phyloP scores from a whole-genome alignment of 208 protist genomes.

The Phytomonas sp. region DNA sequence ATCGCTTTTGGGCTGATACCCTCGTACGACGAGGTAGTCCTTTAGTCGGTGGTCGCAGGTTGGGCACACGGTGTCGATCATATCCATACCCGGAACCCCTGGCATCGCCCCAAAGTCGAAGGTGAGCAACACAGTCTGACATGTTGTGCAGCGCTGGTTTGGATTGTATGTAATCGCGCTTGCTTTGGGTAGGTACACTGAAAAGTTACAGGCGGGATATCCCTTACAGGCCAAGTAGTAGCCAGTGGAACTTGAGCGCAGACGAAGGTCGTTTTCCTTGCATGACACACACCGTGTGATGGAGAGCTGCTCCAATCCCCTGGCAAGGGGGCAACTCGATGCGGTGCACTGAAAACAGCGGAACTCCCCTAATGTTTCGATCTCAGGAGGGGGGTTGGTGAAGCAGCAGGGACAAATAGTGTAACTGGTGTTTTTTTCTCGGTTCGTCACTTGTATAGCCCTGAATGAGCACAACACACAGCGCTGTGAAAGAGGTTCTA shows the following conservation, averaged over 20 bases:
- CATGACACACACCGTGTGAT: slow-evolving; percentile 65
- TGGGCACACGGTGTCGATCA: slow-evolving; percentile 60
- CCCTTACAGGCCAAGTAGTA: slow-evolving; percentile 56
- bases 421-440: slow-evolving; percentile 64
- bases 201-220: slow-evolving; percentile 56
- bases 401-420: slow-evolving; percentile 78
- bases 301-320: slow-evolving; percentile 40
- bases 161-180: slow-evolving; percentile 30
- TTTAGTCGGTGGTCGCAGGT: slow-evolving; percentile 71
- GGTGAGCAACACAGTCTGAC: slow-evolving; percentile 47
- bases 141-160: slow-evolving; percentile 41
- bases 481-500: slow-evolving; percentile 25
- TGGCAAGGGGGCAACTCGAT: slow-evolving; percentile 63
- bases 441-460: slow-evolving; percentile 51
- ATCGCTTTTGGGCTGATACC: background rate
- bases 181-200: slow-evolving; percentile 57
- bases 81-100: slow-evolving; percentile 54
- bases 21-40: slow-evolving; percentile 57
- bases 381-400: slow-evolving; percentile 45
- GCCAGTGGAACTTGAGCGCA: slow-evolving; percentile 29
- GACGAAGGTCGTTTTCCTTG: slow-evolving; percentile 50
- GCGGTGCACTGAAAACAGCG: slow-evolving; percentile 81
- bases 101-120: slow-evolving; percentile 74
- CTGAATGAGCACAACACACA: slow-evolving; percentile 68
- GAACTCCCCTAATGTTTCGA: slow-evolving; percentile 46